Conservation (phyloP, 208 protist genomes). For the Phytomonas sp. region DNA sequence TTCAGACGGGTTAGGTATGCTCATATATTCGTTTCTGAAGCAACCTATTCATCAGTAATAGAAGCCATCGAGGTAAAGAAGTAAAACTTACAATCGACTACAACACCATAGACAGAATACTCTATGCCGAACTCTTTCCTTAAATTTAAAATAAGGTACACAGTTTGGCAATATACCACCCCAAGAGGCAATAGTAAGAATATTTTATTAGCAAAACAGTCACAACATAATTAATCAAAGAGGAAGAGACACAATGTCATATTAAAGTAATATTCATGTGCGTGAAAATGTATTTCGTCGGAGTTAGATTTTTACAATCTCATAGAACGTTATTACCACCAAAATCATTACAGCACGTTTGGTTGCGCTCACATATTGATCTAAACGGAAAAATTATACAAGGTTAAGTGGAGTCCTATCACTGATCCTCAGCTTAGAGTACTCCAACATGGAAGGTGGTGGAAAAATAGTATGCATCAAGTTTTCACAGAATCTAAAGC, state of each 20-base stretch:
- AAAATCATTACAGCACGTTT: not conserved
- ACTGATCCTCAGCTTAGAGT: not conserved
- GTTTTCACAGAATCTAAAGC: not conserved
- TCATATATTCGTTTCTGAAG: not conserved
- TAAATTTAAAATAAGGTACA: not conserved
- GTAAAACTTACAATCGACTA: not conserved
- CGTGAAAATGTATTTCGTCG: not conserved
- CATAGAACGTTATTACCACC: not conserved
- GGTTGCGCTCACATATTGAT: not conserved
- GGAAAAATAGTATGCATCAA: not conserved
- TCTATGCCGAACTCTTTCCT: not conserved
- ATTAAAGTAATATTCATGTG: not conserved
- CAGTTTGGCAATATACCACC: not conserved
- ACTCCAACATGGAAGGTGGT: not conserved
- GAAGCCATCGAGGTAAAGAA: not conserved
- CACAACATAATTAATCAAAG: not conserved
- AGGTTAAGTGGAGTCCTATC: not conserved
- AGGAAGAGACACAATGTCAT: not conserved
- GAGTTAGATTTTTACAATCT: not conserved
- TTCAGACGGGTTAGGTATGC: not conserved
- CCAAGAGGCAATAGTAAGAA: not conserved
- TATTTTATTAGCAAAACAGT: not conserved
- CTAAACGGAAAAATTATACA: not conserved
- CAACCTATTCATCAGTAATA: not conserved
- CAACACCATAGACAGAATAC: not conserved